Base-by-base conservation (phyloP, 1,284 basidiomycete species). In the Ganoderma multipileum region DNA sequence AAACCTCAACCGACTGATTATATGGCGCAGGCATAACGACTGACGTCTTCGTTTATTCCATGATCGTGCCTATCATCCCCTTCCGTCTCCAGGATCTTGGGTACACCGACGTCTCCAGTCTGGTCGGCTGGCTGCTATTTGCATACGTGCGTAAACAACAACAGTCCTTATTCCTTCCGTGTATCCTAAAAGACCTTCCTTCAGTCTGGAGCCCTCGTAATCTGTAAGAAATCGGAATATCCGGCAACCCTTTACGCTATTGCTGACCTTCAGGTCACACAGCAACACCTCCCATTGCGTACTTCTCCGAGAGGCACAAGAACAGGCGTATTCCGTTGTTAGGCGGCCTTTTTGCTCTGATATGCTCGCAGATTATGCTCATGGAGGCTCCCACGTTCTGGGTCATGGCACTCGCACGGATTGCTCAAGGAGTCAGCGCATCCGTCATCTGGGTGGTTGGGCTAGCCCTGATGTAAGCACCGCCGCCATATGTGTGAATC, bases 401-500 rank as follows among this genome's bases (percentile, higher is more conserved):
- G 79, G 80, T 91, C 16, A 93, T 95, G 91, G 87, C 87, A 16
- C 52, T 94, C 38, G 90, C 92, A 20, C 87, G 94, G 26, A 79
- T 90, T 20, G 67, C 93, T 9, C 93, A 95, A 79, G 93, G 94
- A 1, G 80, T 91, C 20, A 89, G 89, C 42, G 91, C 90, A 1
- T 89, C 91, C 0, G 86, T 93, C 72, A 85, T 95, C 9, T 95
- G 93, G 93, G 86, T 91, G 0, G 87, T 92, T 52, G 91, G 90
- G 0, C 79, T 94, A 30, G 91, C 91, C 12, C 79, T 93, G n/a
- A 76, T 93, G 91, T 92, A 75, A 77, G 84, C 76, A 16, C 4
- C 47, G n/a, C 20, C 6, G 3, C 36, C 20, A 28, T 1, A 52
- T 52, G n/a, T 11, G 12, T n/a, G 47, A 67, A 72, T n/a, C 61